Evolutionary conservation across 306 rosid species (phyloP).

Genomic region (Comarum palustre): DNA sequence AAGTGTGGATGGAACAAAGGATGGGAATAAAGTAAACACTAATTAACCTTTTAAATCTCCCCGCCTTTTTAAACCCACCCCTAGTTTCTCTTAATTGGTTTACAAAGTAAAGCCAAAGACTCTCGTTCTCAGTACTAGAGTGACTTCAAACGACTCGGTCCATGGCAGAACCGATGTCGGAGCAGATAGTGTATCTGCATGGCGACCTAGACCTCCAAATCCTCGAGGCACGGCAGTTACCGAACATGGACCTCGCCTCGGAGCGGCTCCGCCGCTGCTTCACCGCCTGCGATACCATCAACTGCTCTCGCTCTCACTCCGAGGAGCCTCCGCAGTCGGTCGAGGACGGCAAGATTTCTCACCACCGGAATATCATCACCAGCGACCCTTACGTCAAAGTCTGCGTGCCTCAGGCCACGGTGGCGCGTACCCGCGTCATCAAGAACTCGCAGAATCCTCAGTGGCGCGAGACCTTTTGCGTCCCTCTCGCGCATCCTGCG

Average conservation of each 20-base stretch:
- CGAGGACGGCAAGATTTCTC: slow-evolving; percentile 6
- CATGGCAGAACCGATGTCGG: slow-evolving; percentile 50
- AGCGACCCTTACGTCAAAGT: slow-evolving; percentile 84
- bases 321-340: slow-evolving; percentile 5
- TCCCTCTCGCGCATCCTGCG: slow-evolving; percentile 74
- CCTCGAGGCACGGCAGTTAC: slow-evolving; percentile 54
- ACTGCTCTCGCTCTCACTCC: slow-evolving; percentile 24
- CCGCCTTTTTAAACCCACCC: too few relatives aligned
- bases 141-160: neutral
- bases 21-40: too few relatives aligned
- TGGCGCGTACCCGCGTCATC: slow-evolving; percentile 84
- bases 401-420: slow-evolving; percentile 65
- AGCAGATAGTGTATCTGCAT: slow-evolving; percentile 49
- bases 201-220: slow-evolving; percentile 79
- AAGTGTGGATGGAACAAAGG: too few relatives aligned
- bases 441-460: slow-evolving; percentile 55
- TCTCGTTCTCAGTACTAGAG: neutral
- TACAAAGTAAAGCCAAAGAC: neutral
- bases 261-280: slow-evolving; percentile 75
- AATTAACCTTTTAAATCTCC: too few relatives aligned
- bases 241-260: slow-evolving; percentile 80
- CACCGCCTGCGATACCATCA: slow-evolving; percentile 67
- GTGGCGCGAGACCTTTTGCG: slow-evolving; percentile 63
- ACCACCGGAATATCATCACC: slow-evolving; percentile 41
- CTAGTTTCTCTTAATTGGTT: too few relatives aligned